Base-by-base conservation (phyloP, 164 flowering plant species). In the Aristolochia californica region DNA sequence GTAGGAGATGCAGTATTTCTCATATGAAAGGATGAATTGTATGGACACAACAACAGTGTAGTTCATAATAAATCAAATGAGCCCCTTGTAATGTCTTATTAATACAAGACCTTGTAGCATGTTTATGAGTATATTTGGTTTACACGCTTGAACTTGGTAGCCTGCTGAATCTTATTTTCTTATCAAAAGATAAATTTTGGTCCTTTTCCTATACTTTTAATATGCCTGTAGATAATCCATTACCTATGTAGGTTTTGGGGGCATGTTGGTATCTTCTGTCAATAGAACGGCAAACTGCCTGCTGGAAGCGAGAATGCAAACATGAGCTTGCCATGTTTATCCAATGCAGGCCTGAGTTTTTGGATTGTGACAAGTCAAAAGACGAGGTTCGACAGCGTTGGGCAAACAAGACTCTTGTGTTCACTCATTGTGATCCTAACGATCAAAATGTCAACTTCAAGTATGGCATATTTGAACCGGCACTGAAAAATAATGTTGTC, bases 221-320 rank as follows among this genome's bases (percentile, higher is more conserved):
- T 7, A 34, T n/a, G n/a, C n/a, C n/a, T n/a, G 10, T 34, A 34
- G 40, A 34, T 34, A n/a, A 28, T 28, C 34, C 7, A 34, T 34
- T 34, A 12, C 10, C 40, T 5, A 34, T 69, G 51, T 62, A 91
- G 98, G 91, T 88, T 43, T 55, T 88, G 57, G 98, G 98, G 18
- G 95, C 96, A 63, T 73, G 83, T 47, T 91, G 98, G 98, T 88
- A 88, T 70, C 62, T 86, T 59, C 62, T 83, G 55, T 86, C 96
- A 18, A 64, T 88, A 62, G 96, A 89, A 45, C 77, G 95, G n/a
- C 74, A 82, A 57, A 67, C 78, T 5, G 61, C 83, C 10, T 93
- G 99, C 70, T 93, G 91, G 97, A 93, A 83, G 69, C 69, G 72
- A 57, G 58, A 49, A 20, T 89, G 99, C 76, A 72, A 53, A 62